Evolutionary conservation across 1,284 basidiomycete species (phyloP), one percentile per base, ranked within the genome.

Genomic region (Fistulina hepatica): DNA sequence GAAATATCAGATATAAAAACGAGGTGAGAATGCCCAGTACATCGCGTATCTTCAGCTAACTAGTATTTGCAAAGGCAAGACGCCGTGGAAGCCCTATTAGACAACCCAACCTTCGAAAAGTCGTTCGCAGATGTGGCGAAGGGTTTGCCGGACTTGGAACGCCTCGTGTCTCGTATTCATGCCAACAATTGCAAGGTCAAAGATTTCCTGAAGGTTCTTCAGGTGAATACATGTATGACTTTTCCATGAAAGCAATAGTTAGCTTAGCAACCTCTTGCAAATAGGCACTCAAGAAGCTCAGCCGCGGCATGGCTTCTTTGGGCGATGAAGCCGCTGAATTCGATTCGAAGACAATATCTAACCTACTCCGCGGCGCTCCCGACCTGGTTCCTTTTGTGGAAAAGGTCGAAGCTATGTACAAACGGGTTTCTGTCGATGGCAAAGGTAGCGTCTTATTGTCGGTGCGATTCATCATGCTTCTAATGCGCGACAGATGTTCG

Each of bases 151-250:
- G 93, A 97, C 57, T 71, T 97, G 4, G 93, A 97, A 56, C 84
- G 93, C 20, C 76, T 94, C 41, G 79, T 97, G 4, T 91, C 89
- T 6, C 81, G 93, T 26, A 84, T 97, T 39, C 93, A 97, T 51
- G 91, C 92, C 5, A 88, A 83, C 52, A 86, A 79, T 38, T 86
- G 88, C 57, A 81, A 76, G 55, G 76, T 92, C 43, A 76, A 70
- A 46, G 89, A 94, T 50, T 97, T 97, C 54, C 55, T 82, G 46
- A 83, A 81, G 52, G 83, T 92, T 13, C 65, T 95, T n/a, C n/a
- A n/a, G n/a, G n/a, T n/a, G 7, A 60, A 64, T 32, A 88, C 89
- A 53, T 44, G 76, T 51, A 21, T 11, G 33, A 24, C 16, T 16
- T 27, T 5, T 12, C 12, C 16, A 36, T 6, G 21, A 16, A 32